Conservation (phyloP, 768 basidiomycete genomes). For the Rhodotorula graminis region DNA sequence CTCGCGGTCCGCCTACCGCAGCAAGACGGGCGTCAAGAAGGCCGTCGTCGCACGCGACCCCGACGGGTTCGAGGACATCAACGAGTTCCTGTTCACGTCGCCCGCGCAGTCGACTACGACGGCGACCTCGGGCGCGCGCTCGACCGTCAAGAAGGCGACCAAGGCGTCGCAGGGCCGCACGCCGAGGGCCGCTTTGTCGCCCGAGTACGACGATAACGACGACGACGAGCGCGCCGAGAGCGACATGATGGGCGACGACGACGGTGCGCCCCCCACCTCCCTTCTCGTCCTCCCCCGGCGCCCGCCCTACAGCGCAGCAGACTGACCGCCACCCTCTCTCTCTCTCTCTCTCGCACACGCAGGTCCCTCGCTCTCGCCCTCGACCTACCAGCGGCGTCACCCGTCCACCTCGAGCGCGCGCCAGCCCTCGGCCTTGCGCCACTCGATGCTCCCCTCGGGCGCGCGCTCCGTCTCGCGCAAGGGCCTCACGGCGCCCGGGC, state of each 20-base stretch:
- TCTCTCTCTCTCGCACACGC: no score
- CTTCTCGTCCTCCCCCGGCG: not conserved
- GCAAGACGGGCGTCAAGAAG: constrained; percentile 27
- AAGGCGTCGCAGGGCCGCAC: not conserved
- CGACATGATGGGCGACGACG: constrained; percentile 26
- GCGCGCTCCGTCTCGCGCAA: constrained; percentile 5
- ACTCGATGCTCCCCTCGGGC: constrained; percentile 15
- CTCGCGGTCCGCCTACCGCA: not conserved
- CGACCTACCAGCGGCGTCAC: constrained; percentile 9
- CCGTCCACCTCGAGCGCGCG: not conserved
- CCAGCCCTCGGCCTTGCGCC: constrained; percentile 19
- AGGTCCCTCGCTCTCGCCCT: constrained; percentile 14
- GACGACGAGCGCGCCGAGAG: constrained; percentile 2
- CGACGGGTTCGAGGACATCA: constrained; percentile 48
- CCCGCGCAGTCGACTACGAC: constrained; percentile 5
- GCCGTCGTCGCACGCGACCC: constrained; percentile 3
- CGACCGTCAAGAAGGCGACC: constrained; percentile 2
- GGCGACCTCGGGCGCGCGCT: constrained; percentile 3
- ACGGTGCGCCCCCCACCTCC: not conserved
- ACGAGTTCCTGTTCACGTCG: constrained; percentile 45
- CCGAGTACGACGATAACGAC: constrained; percentile 4
- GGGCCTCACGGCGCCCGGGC: no score
- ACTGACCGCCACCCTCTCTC: no score
- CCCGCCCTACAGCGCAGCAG: not conserved
- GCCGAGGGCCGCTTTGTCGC: not conserved